phyloP scores from a whole-genome alignment of 2,329 filamentous ascomycete species.

The Penicillium palitans region DNA sequence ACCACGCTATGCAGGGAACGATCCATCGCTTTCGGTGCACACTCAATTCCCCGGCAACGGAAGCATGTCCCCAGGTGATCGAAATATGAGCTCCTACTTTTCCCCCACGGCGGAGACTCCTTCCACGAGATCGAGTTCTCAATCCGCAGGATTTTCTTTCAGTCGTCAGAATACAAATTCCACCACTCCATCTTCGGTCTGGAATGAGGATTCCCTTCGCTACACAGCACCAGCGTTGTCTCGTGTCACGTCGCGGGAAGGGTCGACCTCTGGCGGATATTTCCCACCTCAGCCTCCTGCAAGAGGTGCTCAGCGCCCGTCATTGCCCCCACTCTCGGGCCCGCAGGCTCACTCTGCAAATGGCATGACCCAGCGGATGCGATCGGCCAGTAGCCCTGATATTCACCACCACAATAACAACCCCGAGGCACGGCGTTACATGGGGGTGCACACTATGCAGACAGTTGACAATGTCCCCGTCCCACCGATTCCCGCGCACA shows the following conservation, averaged over 20 bases:
- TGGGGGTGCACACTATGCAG: constrained; percentile 58
- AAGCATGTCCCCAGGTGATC: constrained; percentile 60
- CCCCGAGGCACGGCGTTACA: constrained; percentile 46
- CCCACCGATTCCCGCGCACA: constrained; percentile 73
- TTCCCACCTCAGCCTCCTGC: constrained; percentile 63
- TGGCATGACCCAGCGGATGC: constrained; percentile 65
- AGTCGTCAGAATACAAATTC: constrained; percentile 70
- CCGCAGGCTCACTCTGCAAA: constrained; percentile 53
- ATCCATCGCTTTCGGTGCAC: constrained; percentile 68
- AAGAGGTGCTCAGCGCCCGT: constrained; percentile 64
- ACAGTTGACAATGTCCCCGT: constrained; percentile 64
- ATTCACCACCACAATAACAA: constrained; percentile 66
- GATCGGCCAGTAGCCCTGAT: constrained; percentile 93
- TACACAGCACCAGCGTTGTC: constrained; percentile 88
- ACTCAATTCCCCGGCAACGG: constrained; percentile 52
- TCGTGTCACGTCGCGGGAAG: constrained; percentile 76
- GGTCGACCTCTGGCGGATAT: constrained; percentile 64
- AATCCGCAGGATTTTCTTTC: constrained; percentile 69
- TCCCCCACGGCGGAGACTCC: constrained; percentile 74
- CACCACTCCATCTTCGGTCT: constrained; percentile 48
- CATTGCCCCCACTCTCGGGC: constrained; percentile 69
- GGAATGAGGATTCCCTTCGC: constrained; percentile 73
- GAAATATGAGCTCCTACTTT: constrained; percentile 83
- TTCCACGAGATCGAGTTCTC: constrained; percentile 56
- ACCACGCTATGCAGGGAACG: constrained; percentile 69